A percentile compares a stretch with the other conserved stretches of the same genome.
These are phyloP conservation scores for Monilinia polystroma DNA, from an alignment of 2,329 filamentous ascomycete species.

Conservation along the genomic window DNA sequence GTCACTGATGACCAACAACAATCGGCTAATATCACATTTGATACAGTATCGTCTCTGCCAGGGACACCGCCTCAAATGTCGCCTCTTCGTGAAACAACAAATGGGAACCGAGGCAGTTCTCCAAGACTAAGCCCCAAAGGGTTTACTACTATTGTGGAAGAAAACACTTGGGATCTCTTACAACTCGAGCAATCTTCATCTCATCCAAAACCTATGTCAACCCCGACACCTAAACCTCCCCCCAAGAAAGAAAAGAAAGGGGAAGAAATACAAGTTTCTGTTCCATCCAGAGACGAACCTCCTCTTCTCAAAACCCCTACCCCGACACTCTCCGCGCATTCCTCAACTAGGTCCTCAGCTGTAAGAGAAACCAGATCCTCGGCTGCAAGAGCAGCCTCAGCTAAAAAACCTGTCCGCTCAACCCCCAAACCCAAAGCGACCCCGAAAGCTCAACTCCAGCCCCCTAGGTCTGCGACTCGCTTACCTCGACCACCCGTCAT, in stretches of 20 bases:
- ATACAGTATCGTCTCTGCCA: slow-evolving; percentile 33
- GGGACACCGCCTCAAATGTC: slow-evolving; percentile 40
- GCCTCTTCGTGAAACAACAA: slow-evolving; percentile 46
- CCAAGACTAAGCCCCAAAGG: slow-evolving; percentile 41
- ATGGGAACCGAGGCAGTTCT: slow-evolving; percentile 32
- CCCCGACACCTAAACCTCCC: slow-evolving; percentile 31
- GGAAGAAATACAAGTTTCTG: slow-evolving; percentile 15
- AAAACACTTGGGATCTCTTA: slow-evolving; percentile 48
- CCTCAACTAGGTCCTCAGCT: slow-evolving; percentile 17
- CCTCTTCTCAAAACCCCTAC: slow-evolving; percentile 31
- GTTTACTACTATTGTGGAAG: slow-evolving; percentile 50
- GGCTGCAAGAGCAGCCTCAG: slow-evolving; percentile 19
- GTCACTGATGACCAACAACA: slow-evolving; percentile 33
- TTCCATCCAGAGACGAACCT: slow-evolving; percentile 30
- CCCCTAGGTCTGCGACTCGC: slow-evolving; percentile 27
- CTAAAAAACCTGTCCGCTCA: slow-evolving; percentile 21
- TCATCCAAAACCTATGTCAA: slow-evolving; percentile 36
- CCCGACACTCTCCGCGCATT: slow-evolving; percentile 1
- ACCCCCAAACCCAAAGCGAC: slow-evolving; percentile 26
- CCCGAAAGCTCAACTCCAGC: slow-evolving; percentile 32
- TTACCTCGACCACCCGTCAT: slow-evolving; percentile 37
- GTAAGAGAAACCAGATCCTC: slow-evolving; percentile 14
- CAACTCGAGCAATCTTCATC: slow-evolving; percentile 42
- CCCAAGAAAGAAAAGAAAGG: slow-evolving; percentile 23
- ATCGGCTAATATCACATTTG: slow-evolving; percentile 32